Conservation (phyloP, 495 filamentous ascomycete species). For the Penicillium daleae region DNA sequence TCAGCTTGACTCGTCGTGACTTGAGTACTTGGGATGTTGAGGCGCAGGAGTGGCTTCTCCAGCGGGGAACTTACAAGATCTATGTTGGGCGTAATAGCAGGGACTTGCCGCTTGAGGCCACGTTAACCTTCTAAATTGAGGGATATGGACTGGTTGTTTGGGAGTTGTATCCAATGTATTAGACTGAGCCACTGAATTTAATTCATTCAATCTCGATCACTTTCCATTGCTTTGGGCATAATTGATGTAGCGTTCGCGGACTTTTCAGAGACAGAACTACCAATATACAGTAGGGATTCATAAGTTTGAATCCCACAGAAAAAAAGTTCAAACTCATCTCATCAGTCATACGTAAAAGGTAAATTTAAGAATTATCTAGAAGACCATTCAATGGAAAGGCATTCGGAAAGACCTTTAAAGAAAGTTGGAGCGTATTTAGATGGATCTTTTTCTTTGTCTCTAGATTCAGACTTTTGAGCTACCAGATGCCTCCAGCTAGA, state of each 20-base stretch:
- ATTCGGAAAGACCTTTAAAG: no score
- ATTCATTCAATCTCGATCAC: background rate
- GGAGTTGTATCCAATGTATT: background rate
- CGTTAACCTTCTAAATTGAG: constrained; percentile 1
- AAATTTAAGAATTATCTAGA: no score
- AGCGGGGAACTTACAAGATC: constrained; percentile 38
- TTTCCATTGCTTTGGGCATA: background rate
- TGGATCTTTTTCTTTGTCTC: no score
- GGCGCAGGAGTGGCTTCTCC: constrained; percentile 63
- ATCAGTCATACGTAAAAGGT: no score
- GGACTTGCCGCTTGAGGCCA: constrained; percentile 24
- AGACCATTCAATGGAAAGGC: no score
- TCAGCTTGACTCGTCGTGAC: constrained; percentile 40
- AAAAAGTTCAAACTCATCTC: no score
- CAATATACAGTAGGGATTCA: no score
- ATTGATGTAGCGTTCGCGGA: background rate
- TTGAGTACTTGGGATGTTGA: constrained; percentile 67
- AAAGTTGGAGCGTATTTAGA: no score
- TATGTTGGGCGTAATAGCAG: constrained; percentile 61
- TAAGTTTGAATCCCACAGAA: no score
- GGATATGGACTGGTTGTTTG: background rate
- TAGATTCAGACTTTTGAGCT: no score
- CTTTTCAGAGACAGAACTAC: background rate
- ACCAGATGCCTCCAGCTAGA: no score
- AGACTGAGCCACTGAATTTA: background rate